A percentile compares a stretch with the other conserved stretches of the same genome.
Conservation (phyloP, 2,329 filamentous ascomycete species). For the Alternaria novae-zelandiae region DNA sequence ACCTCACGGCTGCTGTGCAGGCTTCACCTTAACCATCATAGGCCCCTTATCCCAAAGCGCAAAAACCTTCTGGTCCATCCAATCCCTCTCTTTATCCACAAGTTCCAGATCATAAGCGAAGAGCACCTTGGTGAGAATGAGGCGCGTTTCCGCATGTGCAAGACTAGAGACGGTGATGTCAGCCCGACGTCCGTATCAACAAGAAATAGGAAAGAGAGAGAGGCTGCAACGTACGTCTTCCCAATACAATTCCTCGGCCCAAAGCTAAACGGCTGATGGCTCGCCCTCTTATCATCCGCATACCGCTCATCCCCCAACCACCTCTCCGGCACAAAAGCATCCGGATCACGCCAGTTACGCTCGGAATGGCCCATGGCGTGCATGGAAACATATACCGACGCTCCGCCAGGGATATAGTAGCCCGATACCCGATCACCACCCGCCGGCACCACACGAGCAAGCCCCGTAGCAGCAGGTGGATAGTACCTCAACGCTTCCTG, state of each 20-base stretch:
- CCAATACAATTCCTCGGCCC: conserved; percentile 39
- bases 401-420: conserved; percentile 35
- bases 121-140: conserved; percentile 34
- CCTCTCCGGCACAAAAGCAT: conserved; percentile 38
- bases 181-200: background rate
- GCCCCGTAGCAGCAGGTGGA: conserved; percentile 38
- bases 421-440: conserved; percentile 34
- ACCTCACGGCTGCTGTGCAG: conserved; percentile 15
- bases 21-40: conserved; percentile 34
- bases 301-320: conserved; percentile 49
- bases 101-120: conserved; percentile 36
- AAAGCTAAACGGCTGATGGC: conserved; percentile 36
- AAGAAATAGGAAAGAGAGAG: background rate
- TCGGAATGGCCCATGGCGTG: conserved; percentile 41
- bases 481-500: conserved; percentile 37
- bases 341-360: conserved; percentile 35
- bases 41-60: conserved; percentile 43
- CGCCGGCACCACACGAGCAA: conserved; percentile 34
- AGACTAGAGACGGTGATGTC: conserved; percentile 7
- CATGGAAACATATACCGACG: conserved; percentile 35
- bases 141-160: conserved; percentile 38
- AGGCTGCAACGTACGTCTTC: conserved; percentile 33
- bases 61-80: conserved; percentile 45
- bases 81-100: conserved; percentile 40
- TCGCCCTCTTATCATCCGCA: conserved; percentile 39